Base-by-base conservation (phyloP, 805 yeast genomes). In the Yarrowia hollandica region DNA sequence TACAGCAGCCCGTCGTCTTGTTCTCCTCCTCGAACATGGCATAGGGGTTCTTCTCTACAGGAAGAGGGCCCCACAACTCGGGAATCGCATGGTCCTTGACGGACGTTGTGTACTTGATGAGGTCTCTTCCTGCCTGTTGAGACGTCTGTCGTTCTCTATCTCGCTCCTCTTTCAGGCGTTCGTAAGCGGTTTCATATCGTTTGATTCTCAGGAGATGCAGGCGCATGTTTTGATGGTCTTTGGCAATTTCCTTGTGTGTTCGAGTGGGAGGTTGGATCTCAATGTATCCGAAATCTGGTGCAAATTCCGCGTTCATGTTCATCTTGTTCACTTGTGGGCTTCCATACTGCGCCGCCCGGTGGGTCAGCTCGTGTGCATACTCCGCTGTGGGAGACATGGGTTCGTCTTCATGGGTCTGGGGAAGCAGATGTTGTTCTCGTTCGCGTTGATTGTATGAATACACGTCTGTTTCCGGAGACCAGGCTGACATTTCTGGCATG, bases 1-100 rank as follows among this genome's bases (percentile, higher is more conserved):
- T 8, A 15, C 55, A 48, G 6, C 55, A 48, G 6, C 55, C 39
- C 15, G 25, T 19, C 3, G 25, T 28, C 35, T 30, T 31, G 23
- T 48, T 22, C 18, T 48, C 55, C 30, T 33, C 39, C 15, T 48
- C 39, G 5, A 4, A 28, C 21, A 22, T 7, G 11, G 34, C 39
- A 10, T 31, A 48, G 11, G 55, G 55, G 12, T 48, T 48, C 39
- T 48, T 28, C 16, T 48, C 55, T 10, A n/a, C 11, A 2, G 55
- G 55, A 5, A 48, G 39, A 21, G 39, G 39, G 7, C 55, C 55
- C 55, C 55, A 48, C 30, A 48, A 22, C 2, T 33, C 55, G 10
- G 55, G 55, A 33, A 48, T 7, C 8, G 30, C 30, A 11, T 48
- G 55, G 55, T 48, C 55, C 14, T 22, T 48, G 23, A 23, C 30